These are phyloP conservation scores for Schizopora paradoxa DNA, from an alignment of 1,284 basidiomycete species.

Conservation along the genomic window DNA sequence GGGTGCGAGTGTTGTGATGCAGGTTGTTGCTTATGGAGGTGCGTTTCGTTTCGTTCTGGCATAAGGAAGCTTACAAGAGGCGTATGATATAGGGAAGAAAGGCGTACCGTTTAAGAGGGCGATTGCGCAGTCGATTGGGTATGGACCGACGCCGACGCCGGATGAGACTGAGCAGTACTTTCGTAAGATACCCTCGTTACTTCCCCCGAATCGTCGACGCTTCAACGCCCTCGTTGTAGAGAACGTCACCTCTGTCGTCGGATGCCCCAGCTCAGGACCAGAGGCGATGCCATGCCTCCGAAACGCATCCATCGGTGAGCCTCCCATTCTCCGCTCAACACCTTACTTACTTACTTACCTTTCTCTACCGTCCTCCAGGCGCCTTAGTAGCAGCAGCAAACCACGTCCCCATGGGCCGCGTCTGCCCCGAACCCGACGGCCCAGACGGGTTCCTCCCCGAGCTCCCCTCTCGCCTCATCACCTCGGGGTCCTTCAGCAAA, in stretches of 20 bases:
- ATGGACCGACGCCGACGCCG: conserved; percentile 32
- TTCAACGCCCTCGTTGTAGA: conserved; percentile 19
- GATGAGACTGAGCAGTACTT: conserved; percentile 31
- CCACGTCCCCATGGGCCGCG: conserved; percentile 28
- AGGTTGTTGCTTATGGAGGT: conserved; percentile 39
- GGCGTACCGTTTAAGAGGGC: conserved; percentile 35
- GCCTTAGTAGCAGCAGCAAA: conserved; percentile 37
- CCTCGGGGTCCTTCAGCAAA: conserved; percentile 32
- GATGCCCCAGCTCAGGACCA: conserved; percentile 29
- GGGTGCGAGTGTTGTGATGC: conserved; percentile 39
- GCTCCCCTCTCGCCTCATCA: conserved; percentile 37
- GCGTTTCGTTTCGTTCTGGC: conserved; percentile 12
- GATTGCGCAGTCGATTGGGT: conserved; percentile 40
- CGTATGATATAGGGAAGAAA: conserved; percentile 28
- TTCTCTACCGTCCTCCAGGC: conserved; percentile 22
- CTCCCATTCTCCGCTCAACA: not conserved
- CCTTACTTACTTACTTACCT: conserved; percentile 1
- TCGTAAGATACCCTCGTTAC: conserved; percentile 22
- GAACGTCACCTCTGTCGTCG: conserved; percentile 29
- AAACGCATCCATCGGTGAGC: conserved; percentile 33
- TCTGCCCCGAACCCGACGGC: conserved; percentile 36
- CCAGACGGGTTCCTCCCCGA: conserved; percentile 36
- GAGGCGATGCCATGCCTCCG: conserved; percentile 35
- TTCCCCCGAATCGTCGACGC: not conserved
- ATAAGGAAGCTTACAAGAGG: not conserved